Evolutionary conservation across 2,329 filamentous ascomycete species (phyloP).

Genomic region (Apiospora phragmitis): DNA sequence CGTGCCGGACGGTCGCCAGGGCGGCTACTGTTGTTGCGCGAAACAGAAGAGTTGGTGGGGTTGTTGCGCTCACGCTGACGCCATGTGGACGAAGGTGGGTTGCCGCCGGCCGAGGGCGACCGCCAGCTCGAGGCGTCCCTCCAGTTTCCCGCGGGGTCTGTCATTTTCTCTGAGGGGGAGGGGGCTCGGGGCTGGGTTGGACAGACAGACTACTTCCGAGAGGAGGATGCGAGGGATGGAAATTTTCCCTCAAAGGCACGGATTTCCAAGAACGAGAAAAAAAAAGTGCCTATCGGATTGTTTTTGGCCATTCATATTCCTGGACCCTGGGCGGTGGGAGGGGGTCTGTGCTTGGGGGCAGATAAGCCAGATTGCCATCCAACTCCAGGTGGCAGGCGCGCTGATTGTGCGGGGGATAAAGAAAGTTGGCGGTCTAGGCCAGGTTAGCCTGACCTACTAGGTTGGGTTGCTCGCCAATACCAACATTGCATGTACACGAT

Average conservation of each 20-base stretch:
- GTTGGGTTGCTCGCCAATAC: background rate
- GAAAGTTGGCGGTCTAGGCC: background rate
- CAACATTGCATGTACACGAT: background rate
- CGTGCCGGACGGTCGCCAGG: background rate
- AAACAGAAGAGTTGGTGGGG: background rate
- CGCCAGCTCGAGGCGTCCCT: slow-evolving; percentile 5
- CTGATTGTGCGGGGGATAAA: background rate
- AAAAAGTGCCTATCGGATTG: background rate
- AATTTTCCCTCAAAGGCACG: background rate
- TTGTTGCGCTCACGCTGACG: slow-evolving; percentile 6
- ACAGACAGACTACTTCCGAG: background rate
- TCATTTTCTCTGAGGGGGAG: background rate
- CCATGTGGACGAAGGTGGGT: slow-evolving; percentile 7
- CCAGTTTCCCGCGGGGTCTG: slow-evolving; percentile 4
- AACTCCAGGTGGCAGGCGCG: background rate
- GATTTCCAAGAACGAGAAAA: background rate
- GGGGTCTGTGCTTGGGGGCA: slow-evolving; percentile 3
- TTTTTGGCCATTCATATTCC: slow-evolving; percentile 6
- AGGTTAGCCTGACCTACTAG: background rate
- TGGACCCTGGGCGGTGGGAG: background rate
- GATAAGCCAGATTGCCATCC: slow-evolving; percentile 8
- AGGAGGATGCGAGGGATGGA: slow-evolving; percentile 6
- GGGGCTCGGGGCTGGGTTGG: background rate
- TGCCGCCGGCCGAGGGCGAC: background rate
- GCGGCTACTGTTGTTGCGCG: background rate